phyloP scores from a whole-genome alignment of 1,284 basidiomycete genomes.

The Ceratorhiza oryzae-sativae region DNA sequence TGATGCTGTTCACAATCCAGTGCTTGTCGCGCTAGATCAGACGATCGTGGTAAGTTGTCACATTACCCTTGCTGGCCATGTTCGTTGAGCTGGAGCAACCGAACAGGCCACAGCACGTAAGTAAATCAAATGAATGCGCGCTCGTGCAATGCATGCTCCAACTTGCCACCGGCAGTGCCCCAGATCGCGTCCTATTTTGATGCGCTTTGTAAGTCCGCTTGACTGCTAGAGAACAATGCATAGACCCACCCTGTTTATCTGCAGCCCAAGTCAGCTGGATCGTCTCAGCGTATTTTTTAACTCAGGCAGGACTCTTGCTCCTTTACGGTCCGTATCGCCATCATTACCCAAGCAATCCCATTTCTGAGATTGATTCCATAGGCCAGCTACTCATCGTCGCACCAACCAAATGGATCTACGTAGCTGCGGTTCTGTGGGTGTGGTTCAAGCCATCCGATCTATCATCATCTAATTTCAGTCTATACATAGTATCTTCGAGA shows the following conservation, averaged over 20 bases:
- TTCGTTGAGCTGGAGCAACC: neutral
- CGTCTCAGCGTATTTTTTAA: conserved; percentile 56
- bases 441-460: conserved; percentile 41
- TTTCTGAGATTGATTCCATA: neutral
- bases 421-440: conserved; percentile 55
- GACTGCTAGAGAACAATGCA: neutral
- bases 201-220: conserved; percentile 22
- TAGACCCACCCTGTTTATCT: neutral
- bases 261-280: conserved; percentile 52
- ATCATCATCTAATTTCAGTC: conserved; percentile 21
- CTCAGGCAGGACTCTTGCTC: conserved; percentile 46
- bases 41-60: conserved; percentile 20
- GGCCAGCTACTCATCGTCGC: conserved; percentile 54
- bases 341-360: neutral
- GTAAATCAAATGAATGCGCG: neutral
- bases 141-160: neutral
- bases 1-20: neutral
- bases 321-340: conserved; percentile 40
- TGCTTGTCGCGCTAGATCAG: conserved; percentile 38
- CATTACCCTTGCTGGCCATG: neutral
- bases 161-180: conserved; percentile 5
- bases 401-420: conserved; percentile 56
- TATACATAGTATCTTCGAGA: conserved; percentile 50
- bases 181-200: conserved; percentile 33
- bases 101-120: conserved; percentile 23